A percentile compares a stretch with the other conserved stretches of the same genome.
These are phyloP conservation scores for Yarrowia galli DNA, from an alignment of 1,139 yeast genomes.

Conservation along the genomic window DNA sequence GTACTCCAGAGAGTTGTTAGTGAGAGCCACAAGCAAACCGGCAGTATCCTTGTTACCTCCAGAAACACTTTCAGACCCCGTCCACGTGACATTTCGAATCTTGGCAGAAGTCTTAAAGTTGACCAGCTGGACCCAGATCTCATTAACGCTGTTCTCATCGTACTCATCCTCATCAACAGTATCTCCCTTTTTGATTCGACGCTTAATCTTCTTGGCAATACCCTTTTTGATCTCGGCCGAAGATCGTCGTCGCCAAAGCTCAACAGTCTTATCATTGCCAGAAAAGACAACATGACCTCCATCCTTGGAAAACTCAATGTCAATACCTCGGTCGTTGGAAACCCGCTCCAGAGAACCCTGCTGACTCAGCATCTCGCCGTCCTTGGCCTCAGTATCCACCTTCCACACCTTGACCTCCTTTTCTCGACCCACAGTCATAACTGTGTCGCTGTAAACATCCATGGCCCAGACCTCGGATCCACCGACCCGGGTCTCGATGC, in stretches of 20 bases:
- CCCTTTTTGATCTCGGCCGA: slow-evolving; percentile 84
- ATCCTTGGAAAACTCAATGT: slow-evolving; percentile 59
- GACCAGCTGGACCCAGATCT: slow-evolving; percentile 48
- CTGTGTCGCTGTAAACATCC: slow-evolving; percentile 54
- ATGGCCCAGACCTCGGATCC: slow-evolving; percentile 92
- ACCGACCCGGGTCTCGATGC: slow-evolving; percentile 89
- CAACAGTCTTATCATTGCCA: slow-evolving; percentile 82
- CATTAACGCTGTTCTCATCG: slow-evolving; percentile 46
- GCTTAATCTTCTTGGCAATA: slow-evolving; percentile 75
- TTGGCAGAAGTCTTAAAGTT: slow-evolving; percentile 50
- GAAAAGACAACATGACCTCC: slow-evolving; percentile 68
- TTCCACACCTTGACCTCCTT: slow-evolving; percentile 87
- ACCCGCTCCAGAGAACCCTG: slow-evolving; percentile 77
- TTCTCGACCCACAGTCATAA: slow-evolving; percentile 67
- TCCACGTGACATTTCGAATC: slow-evolving; percentile 51
- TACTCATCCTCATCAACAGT: slow-evolving; percentile 65
- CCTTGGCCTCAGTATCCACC: slow-evolving; percentile 62
- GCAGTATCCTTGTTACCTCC: slow-evolving; percentile 51
- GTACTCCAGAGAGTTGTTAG: slow-evolving; percentile 78
- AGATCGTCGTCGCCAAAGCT: slow-evolving; percentile 77
- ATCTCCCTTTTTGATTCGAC: slow-evolving; percentile 75
- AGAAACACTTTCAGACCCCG: slow-evolving; percentile 45
- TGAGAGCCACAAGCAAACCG: slow-evolving; percentile 67
- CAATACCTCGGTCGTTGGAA: slow-evolving; percentile 76
- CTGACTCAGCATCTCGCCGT: slow-evolving; percentile 62